Conservation (phyloP, 2,329 filamentous ascomycete species). For the Cladosporium sp. region DNA sequence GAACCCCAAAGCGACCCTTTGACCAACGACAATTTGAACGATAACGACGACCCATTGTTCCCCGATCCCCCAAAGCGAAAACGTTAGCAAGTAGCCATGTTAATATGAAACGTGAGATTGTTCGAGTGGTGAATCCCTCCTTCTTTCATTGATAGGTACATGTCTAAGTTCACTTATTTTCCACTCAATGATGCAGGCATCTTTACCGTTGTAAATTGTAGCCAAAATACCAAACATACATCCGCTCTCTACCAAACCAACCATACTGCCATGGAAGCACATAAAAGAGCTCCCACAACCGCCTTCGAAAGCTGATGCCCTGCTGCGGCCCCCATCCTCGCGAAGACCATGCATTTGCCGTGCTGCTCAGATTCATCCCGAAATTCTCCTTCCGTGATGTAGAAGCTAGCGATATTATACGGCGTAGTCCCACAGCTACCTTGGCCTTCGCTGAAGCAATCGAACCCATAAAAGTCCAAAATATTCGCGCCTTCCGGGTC, state of each 20-base stretch:
- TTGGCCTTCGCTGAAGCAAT: slow-evolving; percentile 5
- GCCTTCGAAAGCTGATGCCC: background rate
- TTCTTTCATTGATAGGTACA: background rate
- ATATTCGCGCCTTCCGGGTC: background rate
- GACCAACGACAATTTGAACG: background rate
- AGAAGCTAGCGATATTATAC: slow-evolving; percentile 1
- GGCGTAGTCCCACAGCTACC: background rate
- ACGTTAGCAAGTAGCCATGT: background rate
- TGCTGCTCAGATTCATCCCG: background rate
- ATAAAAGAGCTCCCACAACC: background rate
- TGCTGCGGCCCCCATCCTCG: background rate
- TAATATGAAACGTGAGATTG: background rate
- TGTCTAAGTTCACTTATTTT: background rate
- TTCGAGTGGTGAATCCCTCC: background rate
- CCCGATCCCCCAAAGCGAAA: slow-evolving; percentile 6
- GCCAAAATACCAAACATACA: background rate
- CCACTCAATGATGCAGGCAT: no score
- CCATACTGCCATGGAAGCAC: background rate
- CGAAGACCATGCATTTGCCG: background rate
- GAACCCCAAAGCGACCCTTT: background rate
- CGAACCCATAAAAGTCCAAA: slow-evolving; percentile 14
- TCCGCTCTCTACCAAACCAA: background rate
- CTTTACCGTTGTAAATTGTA: background rate
- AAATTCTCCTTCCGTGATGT: background rate
- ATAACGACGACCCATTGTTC: background rate